phyloP scores from a whole-genome alignment of 805 yeast genomes.

The Saccharomycopsis sp. region DNA sequence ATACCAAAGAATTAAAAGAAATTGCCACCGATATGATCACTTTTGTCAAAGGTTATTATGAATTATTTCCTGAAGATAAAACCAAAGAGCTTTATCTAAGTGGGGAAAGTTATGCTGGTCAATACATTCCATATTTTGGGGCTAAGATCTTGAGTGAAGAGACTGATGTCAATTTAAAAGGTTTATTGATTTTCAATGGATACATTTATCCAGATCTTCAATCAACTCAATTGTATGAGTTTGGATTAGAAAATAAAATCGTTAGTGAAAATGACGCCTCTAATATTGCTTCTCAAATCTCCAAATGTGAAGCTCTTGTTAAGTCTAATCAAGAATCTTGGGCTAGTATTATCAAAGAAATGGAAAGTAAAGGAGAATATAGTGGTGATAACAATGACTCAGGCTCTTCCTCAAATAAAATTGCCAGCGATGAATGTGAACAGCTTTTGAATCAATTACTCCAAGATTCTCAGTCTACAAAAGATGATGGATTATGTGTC shows the following conservation, averaged over 20 bases:
- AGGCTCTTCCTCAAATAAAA: conserved; percentile 17
- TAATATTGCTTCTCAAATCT: conserved; percentile 52
- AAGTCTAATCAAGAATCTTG: conserved; percentile 2
- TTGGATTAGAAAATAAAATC: conserved; percentile 47
- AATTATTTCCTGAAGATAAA: conserved; percentile 62
- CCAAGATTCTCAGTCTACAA: conserved; percentile 19
- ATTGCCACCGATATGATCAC: conserved; percentile 52
- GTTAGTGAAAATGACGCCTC: conserved; percentile 31
- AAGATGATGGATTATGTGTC: conserved; percentile 54
- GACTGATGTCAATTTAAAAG: conserved; percentile 37
- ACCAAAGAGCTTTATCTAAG: conserved; percentile 63
- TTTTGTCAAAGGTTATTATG: conserved; percentile 58
- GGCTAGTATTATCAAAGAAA: background rate
- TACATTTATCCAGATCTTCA: conserved; percentile 88
- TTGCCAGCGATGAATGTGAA: conserved; percentile 36
- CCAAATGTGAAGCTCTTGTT: conserved; percentile 21
- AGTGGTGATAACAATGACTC: conserved; percentile 1
- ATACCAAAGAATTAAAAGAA: conserved; percentile 41
- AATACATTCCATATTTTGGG: conserved; percentile 63
- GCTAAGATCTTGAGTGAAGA: conserved; percentile 8
- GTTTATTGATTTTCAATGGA: conserved; percentile 79
- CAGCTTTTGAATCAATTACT: conserved; percentile 24
- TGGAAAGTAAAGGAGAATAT: conserved; percentile 14
- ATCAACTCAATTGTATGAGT: conserved; percentile 49
- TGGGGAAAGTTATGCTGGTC: conserved; percentile 97